Evolutionary conservation across 257 asterid genomes (phyloP).

Genomic region (Solanum virginianum): DNA sequence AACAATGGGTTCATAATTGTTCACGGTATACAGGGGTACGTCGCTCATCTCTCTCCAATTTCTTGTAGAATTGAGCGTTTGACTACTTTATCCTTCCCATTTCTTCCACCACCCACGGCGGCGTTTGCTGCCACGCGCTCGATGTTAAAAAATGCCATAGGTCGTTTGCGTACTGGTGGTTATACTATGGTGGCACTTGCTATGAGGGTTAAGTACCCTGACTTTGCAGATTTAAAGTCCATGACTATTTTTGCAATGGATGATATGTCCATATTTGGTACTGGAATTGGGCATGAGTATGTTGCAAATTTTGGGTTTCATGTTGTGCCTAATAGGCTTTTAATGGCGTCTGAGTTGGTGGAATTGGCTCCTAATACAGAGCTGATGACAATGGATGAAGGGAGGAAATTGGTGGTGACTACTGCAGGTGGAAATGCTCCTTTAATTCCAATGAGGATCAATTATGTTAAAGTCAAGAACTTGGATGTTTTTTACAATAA

Average conservation of each 20-base stretch:
- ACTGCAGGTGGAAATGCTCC: slow-evolving; percentile 48
- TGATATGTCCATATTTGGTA: slow-evolving; percentile 49
- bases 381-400: slow-evolving; percentile 45
- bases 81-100: slow-evolving; percentile 42
- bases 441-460: slow-evolving; percentile 54
- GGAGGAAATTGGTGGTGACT: slow-evolving; percentile 53
- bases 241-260: slow-evolving; percentile 70
- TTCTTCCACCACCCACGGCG: slow-evolving; percentile 25
- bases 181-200: slow-evolving; percentile 46
- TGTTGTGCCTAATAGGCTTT: slow-evolving; percentile 43
- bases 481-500: slow-evolving; percentile 43
- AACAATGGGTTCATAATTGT: slow-evolving; percentile 49
- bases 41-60: slow-evolving; percentile 49
- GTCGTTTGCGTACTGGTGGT: slow-evolving; percentile 44
- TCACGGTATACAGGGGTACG: slow-evolving; percentile 53
- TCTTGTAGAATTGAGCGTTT: slow-evolving; percentile 55
- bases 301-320: slow-evolving; percentile 48
- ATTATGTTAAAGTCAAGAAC: slow-evolving; percentile 37
- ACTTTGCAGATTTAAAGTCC: slow-evolving; percentile 30
- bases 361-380: slow-evolving; percentile 22
- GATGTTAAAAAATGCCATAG: slow-evolving; percentile 52
- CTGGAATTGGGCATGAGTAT: slow-evolving; percentile 45
- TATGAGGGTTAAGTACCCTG: slow-evolving; percentile 42
- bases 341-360: slow-evolving; percentile 40
- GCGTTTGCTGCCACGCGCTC: slow-evolving; percentile 22